These are phyloP conservation scores for Synchytrium microbalum DNA, from an alignment of 371 early-diverging fungal species.

Conservation along the genomic window DNA sequence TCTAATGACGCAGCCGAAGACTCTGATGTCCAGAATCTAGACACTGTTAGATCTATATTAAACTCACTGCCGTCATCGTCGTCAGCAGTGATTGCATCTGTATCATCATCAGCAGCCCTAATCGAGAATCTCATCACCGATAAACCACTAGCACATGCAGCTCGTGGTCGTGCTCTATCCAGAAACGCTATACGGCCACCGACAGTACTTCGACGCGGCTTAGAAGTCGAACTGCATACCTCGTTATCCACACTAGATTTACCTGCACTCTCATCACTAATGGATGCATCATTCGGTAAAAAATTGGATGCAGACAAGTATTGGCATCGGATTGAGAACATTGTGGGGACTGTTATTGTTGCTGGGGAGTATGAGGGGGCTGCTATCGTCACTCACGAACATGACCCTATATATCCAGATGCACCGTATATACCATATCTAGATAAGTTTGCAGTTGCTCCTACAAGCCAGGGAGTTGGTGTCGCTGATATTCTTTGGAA, in stretches of 20 bases:
- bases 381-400: constrained; percentile 59
- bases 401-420: constrained; percentile 14
- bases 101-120: constrained; percentile 30
- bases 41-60: constrained; percentile 45
- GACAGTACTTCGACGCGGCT: constrained; percentile 72
- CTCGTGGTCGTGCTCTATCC: too few species aligned
- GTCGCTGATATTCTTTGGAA: constrained; percentile 90
- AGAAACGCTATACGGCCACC: too few species aligned
- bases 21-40: constrained; percentile 30
- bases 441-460: constrained; percentile 89
- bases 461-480: constrained; percentile 82
- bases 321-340: constrained; percentile 50
- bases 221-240: constrained; percentile 48
- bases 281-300: constrained; percentile 74
- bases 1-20: constrained; percentile 3
- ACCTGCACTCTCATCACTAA: constrained; percentile 42
- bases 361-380: constrained; percentile 86
- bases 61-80: constrained; percentile 41
- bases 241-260: constrained; percentile 46
- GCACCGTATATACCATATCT: constrained; percentile 46
- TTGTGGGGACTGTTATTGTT: constrained; percentile 54
- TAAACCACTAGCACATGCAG: constrained; percentile 41
- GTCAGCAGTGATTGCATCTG: constrained; percentile 50
- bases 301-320: constrained; percentile 50
- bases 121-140: constrained; percentile 55